These are phyloP conservation scores for Fusarium irregulare DNA, from an alignment of 2,329 filamentous ascomycete genomes.

Conservation along the genomic window DNA sequence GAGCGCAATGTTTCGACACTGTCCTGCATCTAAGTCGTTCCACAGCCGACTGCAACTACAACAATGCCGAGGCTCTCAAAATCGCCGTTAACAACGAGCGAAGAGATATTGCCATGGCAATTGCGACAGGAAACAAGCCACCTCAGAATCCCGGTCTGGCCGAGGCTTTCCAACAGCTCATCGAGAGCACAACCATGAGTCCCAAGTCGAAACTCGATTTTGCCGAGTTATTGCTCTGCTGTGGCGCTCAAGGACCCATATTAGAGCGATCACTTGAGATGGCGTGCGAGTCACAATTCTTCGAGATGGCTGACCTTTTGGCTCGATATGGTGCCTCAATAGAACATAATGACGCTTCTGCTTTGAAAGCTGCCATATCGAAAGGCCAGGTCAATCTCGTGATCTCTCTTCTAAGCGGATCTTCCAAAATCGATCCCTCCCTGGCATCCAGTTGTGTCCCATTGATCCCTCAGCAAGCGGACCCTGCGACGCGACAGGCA, in stretches of 20 bases:
- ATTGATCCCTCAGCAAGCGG: conserved; percentile 60
- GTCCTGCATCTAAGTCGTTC: conserved; percentile 64
- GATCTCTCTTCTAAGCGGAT: conserved; percentile 59
- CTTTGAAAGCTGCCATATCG: conserved; percentile 61
- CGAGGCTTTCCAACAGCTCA: conserved; percentile 62
- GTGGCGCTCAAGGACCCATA: conserved; percentile 65
- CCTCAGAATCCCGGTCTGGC: conserved; percentile 62
- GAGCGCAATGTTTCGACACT: conserved; percentile 61
- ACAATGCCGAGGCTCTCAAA: conserved; percentile 64
- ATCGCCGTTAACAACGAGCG: conserved; percentile 61
- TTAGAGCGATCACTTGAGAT: conserved; percentile 61
- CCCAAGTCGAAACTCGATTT: conserved; percentile 63
- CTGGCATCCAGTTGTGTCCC: conserved; percentile 63
- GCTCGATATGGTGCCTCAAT: conserved; percentile 65
- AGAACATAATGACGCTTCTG: conserved; percentile 63
- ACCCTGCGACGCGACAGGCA: conserved; percentile 57
- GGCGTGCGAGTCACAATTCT: conserved; percentile 61
- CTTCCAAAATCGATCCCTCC: conserved; percentile 55
- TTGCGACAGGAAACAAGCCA: conserved; percentile 64
- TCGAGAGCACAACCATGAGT: conserved; percentile 58
- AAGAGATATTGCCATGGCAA: conserved; percentile 65
- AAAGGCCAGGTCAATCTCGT: conserved; percentile 60
- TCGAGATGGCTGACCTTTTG: conserved; percentile 66
- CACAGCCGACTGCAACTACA: conserved; percentile 64
- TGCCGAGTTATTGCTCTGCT: conserved; percentile 67